Conservation (phyloP, 2,329 filamentous ascomycete genomes). For the Colletotrichum sp. region DNA sequence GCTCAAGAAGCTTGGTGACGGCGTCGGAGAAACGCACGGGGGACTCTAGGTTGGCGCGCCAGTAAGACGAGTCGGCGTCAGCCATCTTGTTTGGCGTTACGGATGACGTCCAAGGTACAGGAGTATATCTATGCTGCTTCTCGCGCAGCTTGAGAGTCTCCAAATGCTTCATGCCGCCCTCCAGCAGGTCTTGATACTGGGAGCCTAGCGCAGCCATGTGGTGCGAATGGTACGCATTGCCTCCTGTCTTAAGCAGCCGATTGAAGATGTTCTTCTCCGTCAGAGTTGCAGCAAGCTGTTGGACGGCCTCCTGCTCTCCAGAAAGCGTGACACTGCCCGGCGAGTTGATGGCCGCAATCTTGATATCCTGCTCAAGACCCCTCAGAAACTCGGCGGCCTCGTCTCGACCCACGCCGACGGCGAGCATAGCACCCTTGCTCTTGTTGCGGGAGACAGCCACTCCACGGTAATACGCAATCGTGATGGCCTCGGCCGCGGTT, state of each 20-base stretch:
- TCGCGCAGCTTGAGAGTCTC: not conserved
- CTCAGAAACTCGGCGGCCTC: not conserved
- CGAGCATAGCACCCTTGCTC: conserved; percentile 37
- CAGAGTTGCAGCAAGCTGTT: not conserved
- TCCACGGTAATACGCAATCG: conserved; percentile 43
- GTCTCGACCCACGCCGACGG: conserved; percentile 36
- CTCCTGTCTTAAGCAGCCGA: not conserved
- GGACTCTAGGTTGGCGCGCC: not conserved
- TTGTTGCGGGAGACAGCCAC: not conserved
- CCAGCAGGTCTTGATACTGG: not conserved
- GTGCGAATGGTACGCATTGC: not conserved
- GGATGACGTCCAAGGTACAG: not conserved
- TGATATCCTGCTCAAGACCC: not conserved
- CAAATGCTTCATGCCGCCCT: not conserved
- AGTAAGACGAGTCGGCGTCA: not conserved
- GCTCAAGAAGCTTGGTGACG: not conserved
- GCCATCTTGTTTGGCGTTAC: not conserved
- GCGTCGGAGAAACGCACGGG: not conserved
- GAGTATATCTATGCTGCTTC: not conserved
- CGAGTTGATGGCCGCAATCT: not conserved
- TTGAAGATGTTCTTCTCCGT: not conserved
- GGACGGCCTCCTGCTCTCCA: not conserved
- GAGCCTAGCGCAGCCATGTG: not conserved
- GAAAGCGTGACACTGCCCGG: not conserved
- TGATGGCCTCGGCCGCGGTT: conserved; percentile 37